Percentiles rank a stretch among this genome's conserved stretches.
These are phyloP conservation scores for Kalmanozyma brasiliensis DNA, from an alignment of 1,284 basidiomycete genomes.

Conservation along the genomic window DNA sequence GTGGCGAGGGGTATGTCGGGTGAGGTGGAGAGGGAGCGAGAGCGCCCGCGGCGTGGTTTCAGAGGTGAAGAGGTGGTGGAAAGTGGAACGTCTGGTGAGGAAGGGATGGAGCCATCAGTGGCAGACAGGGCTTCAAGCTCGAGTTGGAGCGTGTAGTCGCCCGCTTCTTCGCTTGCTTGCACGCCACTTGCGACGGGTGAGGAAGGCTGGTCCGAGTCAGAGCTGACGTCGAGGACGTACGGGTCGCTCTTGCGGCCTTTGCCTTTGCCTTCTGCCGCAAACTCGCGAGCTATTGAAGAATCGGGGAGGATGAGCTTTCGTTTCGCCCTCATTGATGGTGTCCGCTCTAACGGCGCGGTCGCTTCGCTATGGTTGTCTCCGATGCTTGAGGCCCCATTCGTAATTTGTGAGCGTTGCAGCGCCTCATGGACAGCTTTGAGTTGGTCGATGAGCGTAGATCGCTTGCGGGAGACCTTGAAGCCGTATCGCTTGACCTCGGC, in stretches of 20 bases:
- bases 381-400: slow-evolving; percentile 1
- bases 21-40: slow-evolving; percentile 11
- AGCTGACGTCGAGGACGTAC: slow-evolving; percentile 23
- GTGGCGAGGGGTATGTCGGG: slow-evolving; percentile 17
- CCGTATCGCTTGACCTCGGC: slow-evolving; percentile 41
- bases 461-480: slow-evolving; percentile 37
- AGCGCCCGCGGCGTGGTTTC: slow-evolving; percentile 6
- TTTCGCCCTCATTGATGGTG: not conserved
- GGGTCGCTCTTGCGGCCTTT: slow-evolving; percentile 41
- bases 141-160: slow-evolving; percentile 27
- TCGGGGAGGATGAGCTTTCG: slow-evolving; percentile 16
- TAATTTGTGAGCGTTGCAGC: slow-evolving; percentile 6
- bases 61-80: slow-evolving; percentile 8
- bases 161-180: not conserved
- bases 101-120: slow-evolving; percentile 13
- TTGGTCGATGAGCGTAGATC: slow-evolving; percentile 36
- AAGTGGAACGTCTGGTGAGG: slow-evolving; percentile 8
- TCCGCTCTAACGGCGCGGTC: not conserved
- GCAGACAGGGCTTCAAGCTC: slow-evolving; percentile 28
- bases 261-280: slow-evolving; percentile 11
- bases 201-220: slow-evolving; percentile 7
- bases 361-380: not conserved
- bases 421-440: slow-evolving; percentile 31
- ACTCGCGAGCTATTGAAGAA: not conserved
- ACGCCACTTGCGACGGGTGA: not conserved